Evolutionary conservation across 352 stramenopile species (phyloP), one percentile per base, ranked within the genome.

Genomic region (Achlya hypogyna): DNA sequence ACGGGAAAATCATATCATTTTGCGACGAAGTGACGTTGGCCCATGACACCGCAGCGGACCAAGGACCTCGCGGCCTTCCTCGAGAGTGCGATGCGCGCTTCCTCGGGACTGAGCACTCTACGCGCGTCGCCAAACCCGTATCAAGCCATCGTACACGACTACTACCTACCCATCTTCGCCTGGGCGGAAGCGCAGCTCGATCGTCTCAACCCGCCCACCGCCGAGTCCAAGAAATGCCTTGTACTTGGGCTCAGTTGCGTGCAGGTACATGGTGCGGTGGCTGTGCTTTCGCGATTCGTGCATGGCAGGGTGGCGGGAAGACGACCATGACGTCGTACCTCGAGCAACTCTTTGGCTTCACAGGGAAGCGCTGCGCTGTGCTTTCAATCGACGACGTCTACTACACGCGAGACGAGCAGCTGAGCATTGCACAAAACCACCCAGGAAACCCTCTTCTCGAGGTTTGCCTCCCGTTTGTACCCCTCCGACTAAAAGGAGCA

Each of bases 341-440:
- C 28, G 74, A 90, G 65, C 71, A 88, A 53, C 75, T 84, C 53
- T 59, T 94, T 23, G 42, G 69, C 28, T 49, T 78, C 23, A 72
- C 72, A 29, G 85, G 85, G 20, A 86, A 79, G 53, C 75, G 72
- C 14, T 92, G 85, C 54, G 87, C 82, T 20, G 75, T 88, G 28
- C 69, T 95, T 53, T 95, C 87, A 23, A 65, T 93, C 29, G 87
- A 95, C 54, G 87, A 95, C 53, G 84, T 93, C 35, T 95, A 95
- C 66, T 78, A 82, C 67, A 85, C 76, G 40, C 75, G 77, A 27
- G 69, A 78, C 49, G 72, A 90, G 38, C 87, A 93, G 67, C 34
- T 91, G 12, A 75, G 71, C 1, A 71, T 95, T 2, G 85, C 87
- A 1, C 72, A 74, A 23, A 74, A 70, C 2, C 84, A 89, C 45